Evolutionary conservation across 306 rosid genomes (phyloP), one percentile per base, ranked within the genome.

Genomic region (Rubus idaeus): DNA sequence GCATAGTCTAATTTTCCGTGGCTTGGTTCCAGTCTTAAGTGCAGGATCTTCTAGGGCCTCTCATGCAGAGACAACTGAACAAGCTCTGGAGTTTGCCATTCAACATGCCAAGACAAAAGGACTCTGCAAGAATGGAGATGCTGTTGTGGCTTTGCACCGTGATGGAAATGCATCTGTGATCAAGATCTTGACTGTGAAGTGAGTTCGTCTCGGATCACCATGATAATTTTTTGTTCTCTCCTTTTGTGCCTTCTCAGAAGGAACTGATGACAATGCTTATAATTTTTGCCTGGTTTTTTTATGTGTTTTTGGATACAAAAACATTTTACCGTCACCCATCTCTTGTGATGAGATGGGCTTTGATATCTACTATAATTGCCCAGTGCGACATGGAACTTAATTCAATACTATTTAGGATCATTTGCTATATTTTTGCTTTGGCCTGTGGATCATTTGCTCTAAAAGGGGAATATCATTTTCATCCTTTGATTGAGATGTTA

Each of bases 101-200:
- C 88, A 89, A 62, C 89, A 86, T 80, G 97, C 97, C 68, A 92
- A 92, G 87, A 3, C 42, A 7, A 90, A 89, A 86, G 92, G 90
- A 39, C 96, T 95, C 68, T 95, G 97, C 89, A 89, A 83, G 76
- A 83, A 58, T n/a, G 94, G 97, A 63, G 99, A 95, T 81, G 86
- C 99, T 66, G 89, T 95, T 30, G 99, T 95, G 81, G 99, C 92
- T 63, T 87, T 95, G 82, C 96, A 95, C 80, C 96, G 96, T 18
- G 91, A 90, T 73, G 99, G 97, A 73, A 84, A 89, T 64, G 97
- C 99, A 49, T 92, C 97, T 16, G 81, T 95, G 58, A 90, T 95
- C 94, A 95, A 95, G 93, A 92, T 95, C 81, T 77, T 95, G 87
- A 92, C 92, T n/a, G 97, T 95, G 84, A 94, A 94, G 88, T 94